Conservation (phyloP, 371 early-diverging fungal species). For the Chytridiales sp. region DNA sequence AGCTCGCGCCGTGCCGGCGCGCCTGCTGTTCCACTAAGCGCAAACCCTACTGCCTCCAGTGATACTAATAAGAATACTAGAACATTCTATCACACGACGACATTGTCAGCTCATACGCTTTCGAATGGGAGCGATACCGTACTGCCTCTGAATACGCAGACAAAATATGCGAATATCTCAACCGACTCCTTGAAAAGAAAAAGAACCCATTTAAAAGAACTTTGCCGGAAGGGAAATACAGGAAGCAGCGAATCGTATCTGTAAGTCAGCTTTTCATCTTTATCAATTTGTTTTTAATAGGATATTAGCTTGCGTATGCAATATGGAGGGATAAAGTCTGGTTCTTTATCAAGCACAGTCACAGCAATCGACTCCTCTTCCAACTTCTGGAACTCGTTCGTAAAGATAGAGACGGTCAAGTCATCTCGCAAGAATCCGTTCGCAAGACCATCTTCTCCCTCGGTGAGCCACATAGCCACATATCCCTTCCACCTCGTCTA, state of each 20-base stretch:
- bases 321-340: slow-evolving; percentile 75
- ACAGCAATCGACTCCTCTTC: slow-evolving; percentile 66
- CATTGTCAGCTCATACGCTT: slow-evolving; percentile 69
- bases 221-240: slow-evolving; percentile 39
- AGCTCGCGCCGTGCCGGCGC: too few species aligned
- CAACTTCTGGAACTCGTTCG: slow-evolving; percentile 70
- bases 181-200: slow-evolving; percentile 50
- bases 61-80: slow-evolving; percentile 3
- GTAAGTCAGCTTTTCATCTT: slow-evolving; percentile 39
- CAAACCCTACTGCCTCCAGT: too few species aligned
- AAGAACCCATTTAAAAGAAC: slow-evolving; percentile 25
- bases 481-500: background rate
- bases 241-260: slow-evolving; percentile 64
- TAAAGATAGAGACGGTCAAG: slow-evolving; percentile 68
- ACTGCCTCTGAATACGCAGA: slow-evolving; percentile 66
- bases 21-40: too few species aligned
- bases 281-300: background rate
- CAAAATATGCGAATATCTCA: slow-evolving; percentile 72
- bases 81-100: slow-evolving; percentile 62
- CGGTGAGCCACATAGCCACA: slow-evolving; percentile 33
- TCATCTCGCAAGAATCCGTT: slow-evolving; percentile 52
- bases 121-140: slow-evolving; percentile 68
- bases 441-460: slow-evolving; percentile 60
- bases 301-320: slow-evolving; percentile 61
- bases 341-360: slow-evolving; percentile 56